Evolutionary conservation across 441 rosid genomes (phyloP), one percentile per base, ranked within the genome.

Genomic region (Gossypium davidsonii): DNA sequence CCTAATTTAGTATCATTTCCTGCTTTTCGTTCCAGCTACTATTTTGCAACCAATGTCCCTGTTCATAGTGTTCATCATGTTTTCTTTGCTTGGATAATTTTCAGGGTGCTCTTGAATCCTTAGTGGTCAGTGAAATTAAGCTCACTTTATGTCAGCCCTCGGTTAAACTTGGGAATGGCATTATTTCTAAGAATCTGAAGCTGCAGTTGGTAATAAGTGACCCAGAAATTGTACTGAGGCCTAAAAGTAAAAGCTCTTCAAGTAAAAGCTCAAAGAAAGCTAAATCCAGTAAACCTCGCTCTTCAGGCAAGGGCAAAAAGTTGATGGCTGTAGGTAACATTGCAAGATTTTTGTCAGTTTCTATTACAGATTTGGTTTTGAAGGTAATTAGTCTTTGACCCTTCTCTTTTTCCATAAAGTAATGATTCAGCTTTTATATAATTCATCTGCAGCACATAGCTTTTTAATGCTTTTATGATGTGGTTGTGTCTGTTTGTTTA

Each of bases 21-120:
- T 15, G 25, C 59, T 49, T 48, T 67, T 48, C 28, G 7, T 49
- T 48, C 58, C 8, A 3, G 46, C 5, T 15, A 67, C 72, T 28
- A 17, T 28, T 52, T 68, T 0, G 15, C n/a, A 17, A 68, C 17
- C 46, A 17, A 68, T 52, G 46, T 15, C 11, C 18, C 23, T 59
- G 70, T 39, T 60, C 61, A 56, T 72, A 55, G 39, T 65, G 62
- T 64, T 73, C 17, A 69, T 65, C 46, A 65, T 70, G 17, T 60
- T 72, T 5, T 48, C 3, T 64, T 46, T 61, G 61, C 62, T 76
- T 81, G 78, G 73, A 73, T 70, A 71, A 79, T 76, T 78, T 82
- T 76, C 91, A 95, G 99, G 99, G 99, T 83, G 83, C 96, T 58
- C 72, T 95, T 82, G 98, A 95, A 80, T 95, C 97, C 48, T 80